Percentiles rank a stretch among this genome's conserved stretches.
Evolutionary conservation across 1,139 yeast species (phyloP).

Genomic region (Yamadazyma taylorii): DNA sequence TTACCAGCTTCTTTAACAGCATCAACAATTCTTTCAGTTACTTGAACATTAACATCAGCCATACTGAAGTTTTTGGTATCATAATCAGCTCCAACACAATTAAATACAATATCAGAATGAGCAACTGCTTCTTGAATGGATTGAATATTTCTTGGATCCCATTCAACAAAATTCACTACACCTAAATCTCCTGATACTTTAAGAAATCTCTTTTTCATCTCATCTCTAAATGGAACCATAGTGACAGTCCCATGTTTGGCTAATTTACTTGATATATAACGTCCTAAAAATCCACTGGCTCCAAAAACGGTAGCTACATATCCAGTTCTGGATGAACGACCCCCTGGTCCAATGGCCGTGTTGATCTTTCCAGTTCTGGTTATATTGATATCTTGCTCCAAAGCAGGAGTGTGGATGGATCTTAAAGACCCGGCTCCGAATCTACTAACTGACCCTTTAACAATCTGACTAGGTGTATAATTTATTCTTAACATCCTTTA

Average conservation of each 20-base stretch:
- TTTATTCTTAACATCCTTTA: constrained; percentile 30
- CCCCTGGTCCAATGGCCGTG: constrained; percentile 71
- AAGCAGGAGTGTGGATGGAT: constrained; percentile 42
- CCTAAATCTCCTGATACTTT: constrained; percentile 88
- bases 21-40: constrained; percentile 73
- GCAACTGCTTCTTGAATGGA: constrained; percentile 79
- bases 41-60: constrained; percentile 83
- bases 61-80: constrained; percentile 77
- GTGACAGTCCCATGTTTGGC: constrained; percentile 82
- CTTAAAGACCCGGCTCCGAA: constrained; percentile 17
- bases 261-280: constrained; percentile 67
- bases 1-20: constrained; percentile 74
- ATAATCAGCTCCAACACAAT: constrained; percentile 77
- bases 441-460: constrained; percentile 5
- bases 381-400: constrained; percentile 66
- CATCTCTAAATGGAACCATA: constrained; percentile 79
- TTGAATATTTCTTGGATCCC: constrained; percentile 75
- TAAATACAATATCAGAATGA: constrained; percentile 80
- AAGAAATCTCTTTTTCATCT: constrained; percentile 73
- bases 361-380: constrained; percentile 76
- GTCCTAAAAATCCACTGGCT: constrained; percentile 77
- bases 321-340: constrained; percentile 87
- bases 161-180: constrained; percentile 80
- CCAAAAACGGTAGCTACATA: constrained; percentile 90
- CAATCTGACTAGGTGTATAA: constrained; percentile 19